phyloP scores from a whole-genome alignment of 495 filamentous ascomycete species.

The Penicillium salamii region DNA sequence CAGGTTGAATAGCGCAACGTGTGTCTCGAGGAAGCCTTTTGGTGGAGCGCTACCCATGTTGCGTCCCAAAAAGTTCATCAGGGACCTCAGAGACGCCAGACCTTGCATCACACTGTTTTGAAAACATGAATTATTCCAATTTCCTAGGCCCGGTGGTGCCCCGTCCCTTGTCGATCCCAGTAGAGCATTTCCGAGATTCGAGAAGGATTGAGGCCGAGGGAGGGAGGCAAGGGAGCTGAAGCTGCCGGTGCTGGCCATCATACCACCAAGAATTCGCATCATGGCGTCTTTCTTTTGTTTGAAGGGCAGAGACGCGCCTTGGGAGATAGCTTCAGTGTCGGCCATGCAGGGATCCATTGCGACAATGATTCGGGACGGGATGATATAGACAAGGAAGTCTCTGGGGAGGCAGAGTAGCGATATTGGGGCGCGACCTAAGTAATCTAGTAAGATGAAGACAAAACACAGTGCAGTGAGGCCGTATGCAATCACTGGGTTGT shows the following conservation, averaged over 20 bases:
- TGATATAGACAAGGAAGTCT: constrained; percentile 60
- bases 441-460: constrained; percentile 26
- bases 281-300: constrained; percentile 64
- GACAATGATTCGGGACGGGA: constrained; percentile 58
- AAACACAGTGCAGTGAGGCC: constrained; percentile 20
- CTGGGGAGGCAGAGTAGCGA: constrained; percentile 45
- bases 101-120: constrained; percentile 95
- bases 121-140: constrained; percentile 93
- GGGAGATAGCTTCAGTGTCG: constrained; percentile 20
- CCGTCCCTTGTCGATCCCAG: constrained; percentile 35
- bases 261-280: constrained; percentile 62
- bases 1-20: constrained; percentile 59
- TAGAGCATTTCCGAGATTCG: constrained; percentile 40
- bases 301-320: constrained; percentile 15
- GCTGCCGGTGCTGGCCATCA: constrained; percentile 58
- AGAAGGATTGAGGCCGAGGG: constrained; percentile 38
- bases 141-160: constrained; percentile 75
- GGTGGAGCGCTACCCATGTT: constrained; percentile 48
- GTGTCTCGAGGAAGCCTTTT: constrained; percentile 42
- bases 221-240: constrained; percentile 52
- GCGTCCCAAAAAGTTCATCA: constrained; percentile 49
- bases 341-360: constrained; percentile 50
- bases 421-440: constrained; percentile 27
- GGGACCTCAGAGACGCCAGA: constrained; percentile 68
- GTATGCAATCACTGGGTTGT: constrained; percentile 26